Base-by-base conservation (phyloP, 768 basidiomycete species). In the Pulveroboletus sp. region DNA sequence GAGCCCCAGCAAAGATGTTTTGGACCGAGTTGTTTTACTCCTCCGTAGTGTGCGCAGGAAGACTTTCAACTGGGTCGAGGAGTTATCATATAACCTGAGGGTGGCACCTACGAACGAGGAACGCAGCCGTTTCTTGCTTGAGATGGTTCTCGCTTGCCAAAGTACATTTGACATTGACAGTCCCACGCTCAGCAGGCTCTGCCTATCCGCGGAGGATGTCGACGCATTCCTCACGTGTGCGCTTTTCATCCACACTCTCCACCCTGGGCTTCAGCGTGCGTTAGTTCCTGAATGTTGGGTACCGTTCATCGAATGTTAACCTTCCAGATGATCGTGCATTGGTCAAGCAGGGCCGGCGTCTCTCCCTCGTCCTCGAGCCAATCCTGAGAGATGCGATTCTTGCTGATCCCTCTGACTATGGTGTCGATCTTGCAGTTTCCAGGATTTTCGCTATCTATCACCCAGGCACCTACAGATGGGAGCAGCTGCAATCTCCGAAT, bases 121-220 rank as follows among this genome's bases (percentile, higher is more conserved):
- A 9, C 37, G 52, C 16, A 44, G 55, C 13, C 12, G 29, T 11
- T 63, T 59, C 3, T 49, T 70, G 23, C 60, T 61, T 13, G 67
- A 72, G 44, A 61, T 69, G 45, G 72, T 69, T 13, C 57, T 63
- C 6, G 65, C 61, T 14, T 76, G 73, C 50, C 62, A 70, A 8
- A 58, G 56, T 12, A 60, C 49, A 2, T 58, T 56, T 21, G 58
- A 64, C 45, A 61, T 60, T 0, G 61, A 50, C 40, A 3, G 32
- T 14, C 36, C 24, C 13, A 21, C 46, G 29, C 23, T 46, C 3
- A 14, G 14, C 1, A 42, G 10, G 19, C 27, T 62, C 1, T 46
- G 64, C 17, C 20, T 11, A 7, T 48, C 45, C 2, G 35, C 47
- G 5, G 36, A 33, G 17, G 66, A 67, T 25, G 24, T 65, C 6